phyloP scores from a whole-genome alignment of 2,329 filamentous ascomycete species.

The Monosporascus sp. region DNA sequence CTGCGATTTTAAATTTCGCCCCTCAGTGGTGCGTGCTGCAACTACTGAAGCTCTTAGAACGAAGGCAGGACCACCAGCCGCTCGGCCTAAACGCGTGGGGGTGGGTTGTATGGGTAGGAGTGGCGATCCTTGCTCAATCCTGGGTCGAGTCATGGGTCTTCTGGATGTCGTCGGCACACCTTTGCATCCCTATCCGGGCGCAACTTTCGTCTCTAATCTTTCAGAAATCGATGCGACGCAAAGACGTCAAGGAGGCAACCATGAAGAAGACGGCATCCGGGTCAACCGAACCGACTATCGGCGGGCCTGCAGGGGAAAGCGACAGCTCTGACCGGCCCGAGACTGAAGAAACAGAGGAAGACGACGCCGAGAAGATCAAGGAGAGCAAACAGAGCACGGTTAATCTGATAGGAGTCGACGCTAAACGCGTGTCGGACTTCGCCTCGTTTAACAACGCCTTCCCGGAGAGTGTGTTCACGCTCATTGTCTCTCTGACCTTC shows the following conservation, averaged over 20 bases:
- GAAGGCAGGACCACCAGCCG: constrained; percentile 37
- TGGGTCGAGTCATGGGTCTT: constrained; percentile 62
- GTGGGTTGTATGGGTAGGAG: constrained; percentile 62
- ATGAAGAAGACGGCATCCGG: constrained; percentile 39
- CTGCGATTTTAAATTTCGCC: constrained; percentile 57
- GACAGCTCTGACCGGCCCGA: constrained; percentile 27
- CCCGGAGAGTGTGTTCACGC: constrained; percentile 55
- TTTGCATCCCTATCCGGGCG: constrained; percentile 62
- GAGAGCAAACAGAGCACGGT: constrained; percentile 65
- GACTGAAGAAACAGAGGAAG: constrained; percentile 35
- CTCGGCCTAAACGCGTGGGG: constrained; percentile 54
- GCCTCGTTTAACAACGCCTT: constrained; percentile 62
- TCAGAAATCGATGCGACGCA: constrained; percentile 69
- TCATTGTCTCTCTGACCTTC: constrained; percentile 62
- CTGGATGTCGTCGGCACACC: constrained; percentile 59
- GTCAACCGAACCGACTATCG: constrained; percentile 22
- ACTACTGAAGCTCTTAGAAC: constrained; percentile 61
- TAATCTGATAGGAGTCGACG: constrained; percentile 74
- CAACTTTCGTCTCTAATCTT: constrained; percentile 71
- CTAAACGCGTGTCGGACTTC: constrained; percentile 64
- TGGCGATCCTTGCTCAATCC: constrained; percentile 51
- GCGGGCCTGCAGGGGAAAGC: constrained; percentile 22
- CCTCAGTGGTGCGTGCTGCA: constrained; percentile 66
- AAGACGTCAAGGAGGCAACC: constrained; percentile 65
- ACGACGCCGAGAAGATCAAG: constrained; percentile 39